Evolutionary conservation across 2,329 filamentous ascomycete species (phyloP).

Genomic region (Epichloe brachyelytri): DNA sequence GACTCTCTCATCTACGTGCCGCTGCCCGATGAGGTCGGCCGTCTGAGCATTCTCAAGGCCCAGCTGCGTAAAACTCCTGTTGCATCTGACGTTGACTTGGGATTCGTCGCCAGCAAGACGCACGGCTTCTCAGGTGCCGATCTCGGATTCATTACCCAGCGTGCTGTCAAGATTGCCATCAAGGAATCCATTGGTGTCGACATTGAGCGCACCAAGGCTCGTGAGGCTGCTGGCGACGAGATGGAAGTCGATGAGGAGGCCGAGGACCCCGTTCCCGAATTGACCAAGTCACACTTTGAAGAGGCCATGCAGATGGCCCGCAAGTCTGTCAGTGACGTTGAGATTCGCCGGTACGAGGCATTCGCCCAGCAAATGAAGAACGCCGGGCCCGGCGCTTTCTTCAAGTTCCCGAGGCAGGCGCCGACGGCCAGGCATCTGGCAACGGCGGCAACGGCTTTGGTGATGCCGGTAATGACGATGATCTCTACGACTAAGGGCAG

Average conservation of each 20-base stretch:
- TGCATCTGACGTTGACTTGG: constrained; percentile 70
- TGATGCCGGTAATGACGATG: constrained; percentile 85
- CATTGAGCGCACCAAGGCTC: constrained; percentile 81
- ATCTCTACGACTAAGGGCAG: constrained; percentile 83
- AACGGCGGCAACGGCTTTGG: constrained; percentile 56
- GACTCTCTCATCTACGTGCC: constrained; percentile 98
- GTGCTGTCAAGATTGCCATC: constrained; percentile 97
- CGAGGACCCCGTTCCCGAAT: constrained; percentile 89
- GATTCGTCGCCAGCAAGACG: constrained; percentile 90
- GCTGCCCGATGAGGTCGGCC: constrained; percentile 81
- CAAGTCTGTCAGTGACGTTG: constrained; percentile 87
- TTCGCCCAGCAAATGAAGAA: constrained; percentile 99
- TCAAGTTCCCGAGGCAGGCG: constrained; percentile 77
- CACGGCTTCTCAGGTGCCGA: constrained; percentile 99
- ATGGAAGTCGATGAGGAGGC: constrained; percentile 57
- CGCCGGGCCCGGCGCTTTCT: constrained; percentile 85
- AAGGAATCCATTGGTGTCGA: constrained; percentile 87
- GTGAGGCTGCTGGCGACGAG: constrained; percentile 72
- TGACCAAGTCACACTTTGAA: constrained; percentile 95
- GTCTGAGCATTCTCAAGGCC: constrained; percentile 80
- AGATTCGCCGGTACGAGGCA: constrained; percentile 96
- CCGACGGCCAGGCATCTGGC: constrained; percentile 49
- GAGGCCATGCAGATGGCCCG: constrained; percentile 95
- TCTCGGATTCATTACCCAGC: constrained; percentile 97
- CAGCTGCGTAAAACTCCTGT: constrained; percentile 98